Base-by-base conservation (phyloP, 352 stramenopile species). In the Phytophthora capsici region DNA sequence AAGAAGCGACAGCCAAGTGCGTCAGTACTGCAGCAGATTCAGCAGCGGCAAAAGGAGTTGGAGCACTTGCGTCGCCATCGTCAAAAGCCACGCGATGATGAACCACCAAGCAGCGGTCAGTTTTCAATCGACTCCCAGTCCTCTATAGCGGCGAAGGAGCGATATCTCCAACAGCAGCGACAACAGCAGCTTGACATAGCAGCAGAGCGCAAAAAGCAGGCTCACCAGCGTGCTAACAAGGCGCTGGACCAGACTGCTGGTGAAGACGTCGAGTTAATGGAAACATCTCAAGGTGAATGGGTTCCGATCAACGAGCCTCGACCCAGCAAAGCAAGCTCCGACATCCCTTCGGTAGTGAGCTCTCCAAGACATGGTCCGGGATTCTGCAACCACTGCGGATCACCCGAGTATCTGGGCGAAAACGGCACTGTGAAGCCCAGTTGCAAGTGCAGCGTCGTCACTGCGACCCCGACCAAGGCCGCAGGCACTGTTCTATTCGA, bases 211-310 rank as follows among this genome's bases (percentile, higher is more conserved):
- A 56, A 62, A 26, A 64, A 69, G 28, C 30, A 70, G 10, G 28
- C 22, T 36, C 49, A 25, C 16, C 49, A 59, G 7, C 23, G 20
- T 13, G 51, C 61, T n/a, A 80, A 52, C 22, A 73, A 64, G 49
- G 64, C 54, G 23, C 72, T 76, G 9, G 65, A 69, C 30, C 56
- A 86, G 30, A 77, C 68, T 30, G 50, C 68, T 1, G 68, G 62
- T 10, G 80, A 91, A 51, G 72, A 71, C 3, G 59, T 83, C 17
- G 84, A 92, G 57, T 79, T 83, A 54, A 71, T 90, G 38, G 84
- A 90, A 54, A 80, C 69, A 19, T 74, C 69, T 20, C 79, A 81
- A 22, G 83, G 83, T 34, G 72, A 92, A 47, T 92, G 83, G 83
- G 69, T 90, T n/a, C 75, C 77, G 20, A 76, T 73, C 16, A 68